Conservation (phyloP, 768 basidiomycete species). For the Hortiboletus flavorubellus region DNA sequence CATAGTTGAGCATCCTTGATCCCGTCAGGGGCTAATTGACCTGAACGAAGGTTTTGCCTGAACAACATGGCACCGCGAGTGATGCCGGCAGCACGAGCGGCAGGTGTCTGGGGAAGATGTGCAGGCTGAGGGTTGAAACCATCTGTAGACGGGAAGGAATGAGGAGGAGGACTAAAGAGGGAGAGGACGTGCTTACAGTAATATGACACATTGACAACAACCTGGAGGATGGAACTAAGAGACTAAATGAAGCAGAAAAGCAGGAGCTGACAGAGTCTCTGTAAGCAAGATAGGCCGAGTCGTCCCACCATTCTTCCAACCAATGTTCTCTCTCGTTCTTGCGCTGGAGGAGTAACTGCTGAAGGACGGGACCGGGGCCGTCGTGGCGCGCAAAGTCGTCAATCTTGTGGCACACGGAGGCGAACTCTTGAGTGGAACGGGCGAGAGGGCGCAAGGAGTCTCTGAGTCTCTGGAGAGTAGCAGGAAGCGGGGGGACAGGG, state of each 20-base stretch:
- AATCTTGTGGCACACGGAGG: conserved; percentile 55
- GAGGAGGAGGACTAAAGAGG: conserved; percentile 3
- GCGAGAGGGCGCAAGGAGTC: conserved; percentile 73
- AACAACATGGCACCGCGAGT: conserved; percentile 73
- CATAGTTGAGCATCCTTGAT: conserved; percentile 71
- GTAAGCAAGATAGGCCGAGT: conserved; percentile 76
- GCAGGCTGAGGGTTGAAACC: conserved; percentile 69
- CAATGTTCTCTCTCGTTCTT: conserved; percentile 64
- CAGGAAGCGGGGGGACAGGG: conserved; percentile 67
- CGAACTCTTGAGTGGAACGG: conserved; percentile 55
- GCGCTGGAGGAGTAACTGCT: conserved; percentile 56
- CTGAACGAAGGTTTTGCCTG: conserved; percentile 63
- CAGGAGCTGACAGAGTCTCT: conserved; percentile 66
- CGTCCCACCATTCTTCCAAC: conserved; percentile 97
- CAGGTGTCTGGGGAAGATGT: conserved; percentile 54
- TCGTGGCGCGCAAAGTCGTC: conserved; percentile 51
- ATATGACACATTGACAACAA: conserved; percentile 91
- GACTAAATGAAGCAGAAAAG: background rate
- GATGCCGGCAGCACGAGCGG: conserved; percentile 67
- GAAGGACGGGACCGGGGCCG: conserved; percentile 52
- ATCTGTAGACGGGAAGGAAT: conserved; percentile 43
- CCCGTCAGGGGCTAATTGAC: conserved; percentile 59
- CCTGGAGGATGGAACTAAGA: conserved; percentile 38
- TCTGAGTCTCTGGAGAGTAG: conserved; percentile 68
- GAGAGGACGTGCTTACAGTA: conserved; percentile 57